phyloP scores from a whole-genome alignment of 2,329 filamentous ascomycete genomes.

The Colletotrichum shisoi region DNA sequence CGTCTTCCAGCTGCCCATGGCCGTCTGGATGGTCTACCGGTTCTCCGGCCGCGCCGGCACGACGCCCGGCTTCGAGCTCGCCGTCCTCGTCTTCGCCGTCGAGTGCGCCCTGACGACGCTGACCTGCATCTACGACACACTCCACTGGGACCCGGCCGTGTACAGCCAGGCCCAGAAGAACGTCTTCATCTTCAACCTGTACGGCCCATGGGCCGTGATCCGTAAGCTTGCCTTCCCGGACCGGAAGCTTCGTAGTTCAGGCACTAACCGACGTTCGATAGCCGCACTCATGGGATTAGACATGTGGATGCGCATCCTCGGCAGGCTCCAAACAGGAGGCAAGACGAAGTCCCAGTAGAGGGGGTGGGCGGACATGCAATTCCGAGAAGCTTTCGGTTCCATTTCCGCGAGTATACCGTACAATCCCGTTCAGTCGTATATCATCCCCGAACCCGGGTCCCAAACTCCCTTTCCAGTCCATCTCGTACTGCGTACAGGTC shows the following conservation, averaged over 20 bases:
- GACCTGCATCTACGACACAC: slow-evolving; percentile 61
- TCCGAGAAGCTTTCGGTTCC: slow-evolving; percentile 22
- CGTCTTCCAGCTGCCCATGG: slow-evolving; percentile 60
- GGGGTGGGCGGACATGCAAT: slow-evolving; percentile 13
- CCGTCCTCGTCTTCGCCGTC: slow-evolving; percentile 60
- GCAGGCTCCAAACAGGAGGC: slow-evolving; percentile 50
- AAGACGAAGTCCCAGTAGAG: slow-evolving; percentile 51
- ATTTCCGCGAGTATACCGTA: slow-evolving; percentile 25
- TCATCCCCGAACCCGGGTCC: slow-evolving; percentile 8
- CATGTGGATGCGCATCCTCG: slow-evolving; percentile 62
- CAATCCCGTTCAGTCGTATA: slow-evolving; percentile 14
- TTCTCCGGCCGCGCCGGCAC: slow-evolving; percentile 49
- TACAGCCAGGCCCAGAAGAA: slow-evolving; percentile 56
- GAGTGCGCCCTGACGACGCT: slow-evolving; percentile 61
- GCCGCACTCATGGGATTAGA: slow-evolving; percentile 61
- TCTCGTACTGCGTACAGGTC: slow-evolving; percentile 11
- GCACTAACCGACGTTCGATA: slow-evolving; percentile 42
- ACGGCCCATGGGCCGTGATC: slow-evolving; percentile 61
- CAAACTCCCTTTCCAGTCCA: slow-evolving; percentile 33
- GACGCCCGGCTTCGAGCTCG: slow-evolving; percentile 55
- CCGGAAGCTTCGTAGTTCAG: not conserved
- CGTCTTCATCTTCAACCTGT: slow-evolving; percentile 58
- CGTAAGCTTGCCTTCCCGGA: slow-evolving; percentile 53
- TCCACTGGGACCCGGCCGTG: slow-evolving; percentile 57
- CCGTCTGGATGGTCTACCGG: slow-evolving; percentile 56